phyloP scores from a whole-genome alignment of 2,329 filamentous ascomycete genomes.

The Diaporthe eres region DNA sequence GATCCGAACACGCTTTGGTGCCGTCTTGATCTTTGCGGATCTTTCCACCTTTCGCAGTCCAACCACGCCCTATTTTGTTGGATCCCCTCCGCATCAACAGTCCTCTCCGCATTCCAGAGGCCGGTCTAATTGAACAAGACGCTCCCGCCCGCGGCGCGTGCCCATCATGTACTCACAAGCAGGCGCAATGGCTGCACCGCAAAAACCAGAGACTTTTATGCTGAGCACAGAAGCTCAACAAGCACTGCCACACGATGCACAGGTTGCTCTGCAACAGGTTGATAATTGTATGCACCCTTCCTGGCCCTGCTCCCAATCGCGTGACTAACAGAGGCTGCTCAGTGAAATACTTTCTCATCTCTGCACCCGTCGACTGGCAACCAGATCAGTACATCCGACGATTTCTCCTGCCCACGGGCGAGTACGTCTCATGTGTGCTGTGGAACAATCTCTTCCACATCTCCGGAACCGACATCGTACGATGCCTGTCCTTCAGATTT shows the following conservation, averaged over 20 bases:
- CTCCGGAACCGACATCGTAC: constrained; percentile 97
- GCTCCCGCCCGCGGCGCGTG: constrained; percentile 35
- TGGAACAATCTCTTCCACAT: constrained; percentile 99
- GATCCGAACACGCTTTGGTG: constrained; percentile 37
- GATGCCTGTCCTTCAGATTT: constrained; percentile 97
- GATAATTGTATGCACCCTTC: constrained; percentile 84
- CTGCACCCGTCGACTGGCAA: constrained; percentile 97
- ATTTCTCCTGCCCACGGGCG: constrained; percentile 95
- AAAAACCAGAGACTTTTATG: constrained; percentile 99
- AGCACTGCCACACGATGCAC: constrained; percentile 93
- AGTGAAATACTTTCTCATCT: constrained; percentile 99
- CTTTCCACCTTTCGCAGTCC: constrained; percentile 9
- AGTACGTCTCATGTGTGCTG: constrained; percentile 98
- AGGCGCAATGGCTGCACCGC: constrained; percentile 88
- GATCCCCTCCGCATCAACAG: constrained; percentile 1
- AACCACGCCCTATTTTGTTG: constrained; percentile 14
- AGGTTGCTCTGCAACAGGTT: constrained; percentile 97
- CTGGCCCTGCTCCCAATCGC: neutral
- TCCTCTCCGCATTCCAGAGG: constrained; percentile 32
- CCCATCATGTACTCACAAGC: constrained; percentile 83
- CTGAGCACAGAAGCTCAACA: constrained; percentile 97
- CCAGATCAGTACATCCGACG: constrained; percentile 96
- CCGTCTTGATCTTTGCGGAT: constrained; percentile 37
- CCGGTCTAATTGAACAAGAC: constrained; percentile 32
- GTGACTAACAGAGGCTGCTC: constrained; percentile 46